Base-by-base conservation (phyloP, 768 basidiomycete species). In the Leucogyrophana mollusca region DNA sequence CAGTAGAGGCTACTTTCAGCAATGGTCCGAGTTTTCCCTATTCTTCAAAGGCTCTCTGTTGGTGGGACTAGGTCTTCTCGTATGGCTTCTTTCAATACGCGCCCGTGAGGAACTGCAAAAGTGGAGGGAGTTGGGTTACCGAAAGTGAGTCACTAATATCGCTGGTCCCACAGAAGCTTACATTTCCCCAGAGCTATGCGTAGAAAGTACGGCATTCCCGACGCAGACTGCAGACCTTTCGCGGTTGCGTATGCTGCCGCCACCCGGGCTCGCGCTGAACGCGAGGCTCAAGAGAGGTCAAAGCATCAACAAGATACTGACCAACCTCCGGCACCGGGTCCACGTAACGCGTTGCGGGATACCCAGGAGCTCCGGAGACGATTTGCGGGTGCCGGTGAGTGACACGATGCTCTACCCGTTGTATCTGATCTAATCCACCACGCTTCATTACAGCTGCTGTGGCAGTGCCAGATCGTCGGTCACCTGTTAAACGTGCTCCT, bases 161-260 rank as follows among this genome's bases (percentile, higher is more conserved):
- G 43, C 44, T 33, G 16, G 21, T 23, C 22, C 21, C n/a, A n/a
- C 2, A 17, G 23, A 34, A n/a, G n/a, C n/a, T 27, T 34, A 13
- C 45, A 47, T 50, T 25, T 48, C 47, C 10, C 30, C 53, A 90
- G 87, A 56, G 74, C 82, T 52, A 82, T 82, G 73, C 80, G 90
- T 50, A 73, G 90, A 53, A 74, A 78, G 67, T 80, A 90, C 59
- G 90, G 90, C 37, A 92, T 92, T 49, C 90, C 90, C 14, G 90
- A 92, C 71, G 74, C 73, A 47, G 90, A 92, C 71, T 74, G 81
- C 52, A 76, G 90, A 24, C 87, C 90, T 10, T 92, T 92, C 74
- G 87, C 86, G 62, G 86, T 91, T 52, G 90, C 90, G n/a, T 89
- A 87, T 65, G 79, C 87, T 53, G 87, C 85, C 47, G 84, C 81